Evolutionary conservation across 306 rosid species (phyloP).

Genomic region (Malus sylvestris): DNA sequence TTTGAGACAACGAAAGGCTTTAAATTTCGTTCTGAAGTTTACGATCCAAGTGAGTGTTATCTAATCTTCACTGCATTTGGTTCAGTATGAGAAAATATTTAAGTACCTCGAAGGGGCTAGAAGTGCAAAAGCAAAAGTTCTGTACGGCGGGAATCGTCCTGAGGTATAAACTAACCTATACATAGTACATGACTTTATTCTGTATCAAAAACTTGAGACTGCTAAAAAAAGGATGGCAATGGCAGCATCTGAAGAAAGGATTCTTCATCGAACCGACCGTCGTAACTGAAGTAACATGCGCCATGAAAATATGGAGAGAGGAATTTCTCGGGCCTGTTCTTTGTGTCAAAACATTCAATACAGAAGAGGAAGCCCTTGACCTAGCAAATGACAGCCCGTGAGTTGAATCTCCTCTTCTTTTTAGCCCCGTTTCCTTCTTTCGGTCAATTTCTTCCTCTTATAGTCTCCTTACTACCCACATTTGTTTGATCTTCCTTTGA

Average conservation of each 20-base stretch:
- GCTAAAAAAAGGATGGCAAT: neutral
- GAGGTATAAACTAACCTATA: conserved; percentile 43
- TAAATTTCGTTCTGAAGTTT: neutral
- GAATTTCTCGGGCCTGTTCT: conserved; percentile 93
- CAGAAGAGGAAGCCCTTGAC: conserved; percentile 86
- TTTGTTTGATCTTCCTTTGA: neutral
- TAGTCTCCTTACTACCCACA: neutral
- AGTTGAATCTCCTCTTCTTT: conserved; percentile 8
- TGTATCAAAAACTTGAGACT: neutral
- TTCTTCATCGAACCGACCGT: conserved; percentile 72
- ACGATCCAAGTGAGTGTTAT: neutral
- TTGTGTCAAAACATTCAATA: conserved; percentile 73
- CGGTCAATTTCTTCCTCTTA: neutral
- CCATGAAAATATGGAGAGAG: conserved; percentile 92
- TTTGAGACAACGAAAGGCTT: no score
- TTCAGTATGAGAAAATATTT: conserved; percentile 74
- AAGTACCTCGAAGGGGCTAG: conserved; percentile 68
- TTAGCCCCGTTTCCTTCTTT: neutral
- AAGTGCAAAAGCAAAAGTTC: conserved; percentile 78
- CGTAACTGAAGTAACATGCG: conserved; percentile 57
- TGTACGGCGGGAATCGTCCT: conserved; percentile 79
- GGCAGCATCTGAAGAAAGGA: conserved; percentile 83
- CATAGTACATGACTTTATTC: neutral
- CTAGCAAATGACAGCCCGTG: conserved; percentile 76
- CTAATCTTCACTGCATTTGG: conserved; percentile 25